These are phyloP conservation scores for Solanum bulbocastanum DNA, from an alignment of 257 asterid genomes.

Conservation along the genomic window DNA sequence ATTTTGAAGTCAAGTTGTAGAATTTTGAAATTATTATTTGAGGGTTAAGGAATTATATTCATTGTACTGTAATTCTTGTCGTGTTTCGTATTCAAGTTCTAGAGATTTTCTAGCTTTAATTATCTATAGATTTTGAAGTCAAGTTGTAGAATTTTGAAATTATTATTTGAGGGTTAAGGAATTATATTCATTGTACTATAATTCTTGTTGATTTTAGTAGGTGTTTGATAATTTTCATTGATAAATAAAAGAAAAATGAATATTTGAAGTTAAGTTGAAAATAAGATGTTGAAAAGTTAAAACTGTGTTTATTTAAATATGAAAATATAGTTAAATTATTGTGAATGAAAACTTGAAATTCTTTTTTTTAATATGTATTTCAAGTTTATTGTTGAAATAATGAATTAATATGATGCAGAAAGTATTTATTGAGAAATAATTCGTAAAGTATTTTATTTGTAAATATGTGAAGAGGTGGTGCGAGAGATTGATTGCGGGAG, in stretches of 20 bases:
- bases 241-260: neutral
- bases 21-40: neutral
- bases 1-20: neutral
- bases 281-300: neutral
- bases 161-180: neutral
- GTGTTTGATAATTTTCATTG: neutral
- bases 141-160: neutral
- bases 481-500: neutral
- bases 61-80: neutral
- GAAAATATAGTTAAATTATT: neutral
- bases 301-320: neutral
- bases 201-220: neutral
- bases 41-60: neutral
- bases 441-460: neutral
- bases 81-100: no score
- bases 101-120: neutral
- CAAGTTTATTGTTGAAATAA: neutral
- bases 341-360: neutral
- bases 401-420: neutral
- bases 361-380: neutral
- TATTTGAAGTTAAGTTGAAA: neutral
- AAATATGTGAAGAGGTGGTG: neutral
- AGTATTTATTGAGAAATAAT: neutral
- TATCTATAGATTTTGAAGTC: neutral
- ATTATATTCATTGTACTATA: neutral